Base-by-base conservation (phyloP, 371 early-diverging fungal genomes). In the Actinomortierella wolfii region DNA sequence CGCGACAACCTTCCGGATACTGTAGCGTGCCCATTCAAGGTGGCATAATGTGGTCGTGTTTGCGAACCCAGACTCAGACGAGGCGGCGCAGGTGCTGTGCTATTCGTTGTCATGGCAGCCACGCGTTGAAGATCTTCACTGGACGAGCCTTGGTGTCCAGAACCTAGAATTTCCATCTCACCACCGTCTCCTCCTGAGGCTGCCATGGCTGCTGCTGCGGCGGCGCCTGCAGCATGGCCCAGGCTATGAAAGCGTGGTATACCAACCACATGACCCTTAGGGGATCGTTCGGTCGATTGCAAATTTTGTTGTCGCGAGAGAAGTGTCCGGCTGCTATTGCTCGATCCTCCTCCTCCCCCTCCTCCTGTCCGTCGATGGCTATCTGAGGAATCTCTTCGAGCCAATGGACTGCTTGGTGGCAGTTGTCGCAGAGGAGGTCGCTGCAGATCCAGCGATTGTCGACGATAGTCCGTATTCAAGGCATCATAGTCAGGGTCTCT, bases 401-500 rank as follows among this genome's bases (percentile, higher is more conserved):
- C 34, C 34, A 34, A 11, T 34, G 34, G 34, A 11, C 34, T 34
- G 11, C 34, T 34, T 11, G 34, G 34, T 11, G 34, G 34, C 11
- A 11, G 34, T 6, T 4, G 34, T 4, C 34, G 34, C 4, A 34
- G 34, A 34, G 34, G 11, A 34, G 34, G 34, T n/a, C 59, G 43
- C 28, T 59, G 61, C 20, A 69, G 39, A 41, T 69, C 70, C 61
- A 69, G 29, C 17, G 70, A 69, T 46, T 64, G 70, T 18, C 70
- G 64, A 14, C 57, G 21, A 25, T 29, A 17, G 41, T 8, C 26
- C 34, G 11, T 34, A 11, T 64, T 65, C 15, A 18, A 11, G 3
- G 59, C 57, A 63, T 15, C 42, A 11, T 51, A 54, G 39, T 47
- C 46, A 44, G 8, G 48, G 51, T 26, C 41, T 60, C 34, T 41